Percentiles rank a stretch among this genome's conserved stretches.
Conservation (phyloP, 805 yeast species). For the Candida krabiensis region DNA sequence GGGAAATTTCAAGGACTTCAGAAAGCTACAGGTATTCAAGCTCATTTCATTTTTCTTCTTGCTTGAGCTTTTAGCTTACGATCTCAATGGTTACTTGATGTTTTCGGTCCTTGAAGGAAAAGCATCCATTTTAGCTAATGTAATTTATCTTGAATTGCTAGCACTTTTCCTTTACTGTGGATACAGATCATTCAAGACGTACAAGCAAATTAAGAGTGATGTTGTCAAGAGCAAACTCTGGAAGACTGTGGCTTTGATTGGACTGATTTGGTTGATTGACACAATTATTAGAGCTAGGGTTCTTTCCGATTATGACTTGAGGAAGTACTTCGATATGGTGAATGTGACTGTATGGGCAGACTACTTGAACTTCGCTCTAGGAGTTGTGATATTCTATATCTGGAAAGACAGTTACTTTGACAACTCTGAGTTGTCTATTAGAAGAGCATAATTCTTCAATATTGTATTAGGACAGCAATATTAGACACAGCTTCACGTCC, state of each 20-base stretch:
- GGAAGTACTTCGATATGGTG: constrained; percentile 18
- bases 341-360: constrained; percentile 24
- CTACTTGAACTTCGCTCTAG: constrained; percentile 21
- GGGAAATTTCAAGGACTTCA: constrained; percentile 16
- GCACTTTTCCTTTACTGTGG: constrained; percentile 14
- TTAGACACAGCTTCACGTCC: too few species aligned
- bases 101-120: constrained; percentile 29
- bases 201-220: constrained; percentile 17
- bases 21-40: constrained; percentile 18
- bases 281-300: constrained; percentile 18
- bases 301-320: constrained; percentile 12
- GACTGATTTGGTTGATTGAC: constrained; percentile 20
- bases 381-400: constrained; percentile 21
- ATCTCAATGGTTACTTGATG: constrained; percentile 28
- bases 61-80: constrained; percentile 30
- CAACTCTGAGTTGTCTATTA: constrained; percentile 13
- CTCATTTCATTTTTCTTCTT: constrained; percentile 20
- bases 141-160: constrained; percentile 27
- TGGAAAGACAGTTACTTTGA: constrained; percentile 30
- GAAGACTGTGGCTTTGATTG: constrained; percentile 16
- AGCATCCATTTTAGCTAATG: constrained; percentile 18
- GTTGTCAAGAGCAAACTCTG: constrained; percentile 17
- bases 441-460: too few species aligned
- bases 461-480: too few species aligned
- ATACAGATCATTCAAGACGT: constrained; percentile 22